phyloP scores from a whole-genome alignment of 176 grass and related monocot genomes.

The Otatea glauca region DNA sequence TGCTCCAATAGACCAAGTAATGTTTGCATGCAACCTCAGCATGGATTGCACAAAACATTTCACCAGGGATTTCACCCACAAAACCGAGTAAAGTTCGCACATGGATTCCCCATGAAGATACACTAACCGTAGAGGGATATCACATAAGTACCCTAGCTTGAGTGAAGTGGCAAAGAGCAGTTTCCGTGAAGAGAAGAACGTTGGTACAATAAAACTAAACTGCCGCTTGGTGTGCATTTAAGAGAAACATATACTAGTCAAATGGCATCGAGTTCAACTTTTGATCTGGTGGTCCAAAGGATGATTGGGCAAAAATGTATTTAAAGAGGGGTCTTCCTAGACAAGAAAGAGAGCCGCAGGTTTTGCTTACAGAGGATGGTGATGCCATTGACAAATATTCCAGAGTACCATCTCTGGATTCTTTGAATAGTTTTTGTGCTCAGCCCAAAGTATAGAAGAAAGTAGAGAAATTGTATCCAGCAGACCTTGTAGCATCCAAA shows the following conservation, averaged over 20 bases:
- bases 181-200: neutral
- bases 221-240: neutral
- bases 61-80: neutral
- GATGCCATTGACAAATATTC: neutral
- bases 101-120: conserved; percentile 22
- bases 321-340: neutral
- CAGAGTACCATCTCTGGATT: neutral
- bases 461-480: neutral
- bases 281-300: neutral
- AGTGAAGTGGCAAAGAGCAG: too few relatives aligned
- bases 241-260: neutral
- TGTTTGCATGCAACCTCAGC: neutral
- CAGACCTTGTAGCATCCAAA: neutral
- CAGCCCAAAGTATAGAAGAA: neutral
- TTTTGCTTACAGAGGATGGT: neutral
- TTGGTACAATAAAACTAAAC: too few relatives aligned
- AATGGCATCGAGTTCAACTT: neutral
- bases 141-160: too few relatives aligned
- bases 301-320: neutral
- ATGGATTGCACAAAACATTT: conserved; percentile 13
- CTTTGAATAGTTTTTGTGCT: neutral
- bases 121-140: neutral
- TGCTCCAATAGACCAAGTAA: conserved; percentile 3
- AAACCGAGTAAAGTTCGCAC: neutral
- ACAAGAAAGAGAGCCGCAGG: neutral